Evolutionary conservation across 495 filamentous ascomycete species (phyloP).

Genomic region (Podospora didyma): DNA sequence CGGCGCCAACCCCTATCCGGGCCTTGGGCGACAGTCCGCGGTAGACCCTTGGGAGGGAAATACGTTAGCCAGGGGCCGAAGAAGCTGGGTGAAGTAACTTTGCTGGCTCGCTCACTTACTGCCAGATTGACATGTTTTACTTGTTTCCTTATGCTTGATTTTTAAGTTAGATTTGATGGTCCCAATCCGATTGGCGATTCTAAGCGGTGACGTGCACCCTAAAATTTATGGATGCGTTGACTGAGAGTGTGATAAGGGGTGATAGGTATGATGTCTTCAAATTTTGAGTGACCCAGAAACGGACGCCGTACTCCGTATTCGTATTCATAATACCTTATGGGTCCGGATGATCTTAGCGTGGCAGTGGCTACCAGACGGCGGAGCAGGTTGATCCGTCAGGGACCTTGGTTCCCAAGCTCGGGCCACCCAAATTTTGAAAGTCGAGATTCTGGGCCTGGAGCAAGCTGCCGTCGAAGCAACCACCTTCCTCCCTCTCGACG

Average conservation of each 20-base stretch:
- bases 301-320: no score
- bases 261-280: no score
- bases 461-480: not conserved
- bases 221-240: no score
- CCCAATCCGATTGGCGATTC: no score
- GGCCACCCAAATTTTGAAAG: constrained; percentile 30
- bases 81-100: not conserved
- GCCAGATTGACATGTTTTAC: constrained; percentile 21
- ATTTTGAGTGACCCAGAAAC: no score
- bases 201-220: no score
- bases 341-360: no score
- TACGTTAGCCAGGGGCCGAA: not conserved
- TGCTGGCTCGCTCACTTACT: no score
- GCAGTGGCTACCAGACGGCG: not conserved
- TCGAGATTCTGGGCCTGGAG: not conserved
- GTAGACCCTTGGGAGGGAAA: constrained; percentile 26
- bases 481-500: constrained; percentile 5
- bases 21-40: constrained; percentile 33
- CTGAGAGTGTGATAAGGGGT: no score
- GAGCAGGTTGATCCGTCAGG: not conserved
- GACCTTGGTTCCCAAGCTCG: constrained; percentile 14
- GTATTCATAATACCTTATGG: no score
- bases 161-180: not conserved
- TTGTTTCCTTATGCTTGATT: not conserved
- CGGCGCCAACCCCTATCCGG: constrained; percentile 36